These are phyloP conservation scores for Neodidymelliopsis sp. DNA, from an alignment of 2,329 filamentous ascomycete genomes.

Conservation along the genomic window DNA sequence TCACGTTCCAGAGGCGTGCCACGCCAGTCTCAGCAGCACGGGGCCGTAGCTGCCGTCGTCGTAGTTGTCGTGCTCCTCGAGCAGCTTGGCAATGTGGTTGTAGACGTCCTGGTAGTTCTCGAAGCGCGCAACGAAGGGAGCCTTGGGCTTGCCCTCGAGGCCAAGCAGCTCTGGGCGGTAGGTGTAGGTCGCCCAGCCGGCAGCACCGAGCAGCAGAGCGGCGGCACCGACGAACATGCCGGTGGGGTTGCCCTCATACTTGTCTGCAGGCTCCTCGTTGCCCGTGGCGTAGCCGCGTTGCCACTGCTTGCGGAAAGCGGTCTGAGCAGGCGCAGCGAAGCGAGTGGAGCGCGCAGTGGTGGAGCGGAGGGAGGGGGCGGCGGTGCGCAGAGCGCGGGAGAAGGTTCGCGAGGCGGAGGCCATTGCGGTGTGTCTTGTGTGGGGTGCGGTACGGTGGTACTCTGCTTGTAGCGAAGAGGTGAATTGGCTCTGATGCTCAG, in stretches of 20 bases:
- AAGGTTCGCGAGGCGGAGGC: constrained; percentile 46
- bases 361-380: constrained; percentile 61
- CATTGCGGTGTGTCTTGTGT: constrained; percentile 31
- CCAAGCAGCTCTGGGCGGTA: constrained; percentile 60
- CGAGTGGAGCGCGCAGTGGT: constrained; percentile 64
- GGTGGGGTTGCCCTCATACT: constrained; percentile 60
- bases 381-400: constrained; percentile 51
- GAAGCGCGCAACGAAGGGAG: constrained; percentile 74
- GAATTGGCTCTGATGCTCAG: constrained; percentile 12
- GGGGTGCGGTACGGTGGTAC: background rate
- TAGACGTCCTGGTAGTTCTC: constrained; percentile 97
- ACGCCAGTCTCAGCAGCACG: constrained; percentile 87
- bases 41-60: constrained; percentile 97
- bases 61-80: constrained; percentile 93
- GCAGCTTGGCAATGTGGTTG: constrained; percentile 77
- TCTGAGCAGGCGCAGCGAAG: constrained; percentile 66
- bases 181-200: constrained; percentile 57
- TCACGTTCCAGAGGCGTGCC: constrained; percentile 87
- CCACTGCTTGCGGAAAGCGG: constrained; percentile 77
- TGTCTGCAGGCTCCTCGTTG: constrained; percentile 59
- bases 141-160: constrained; percentile 44
- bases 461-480: background rate
- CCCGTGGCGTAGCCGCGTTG: constrained; percentile 77
- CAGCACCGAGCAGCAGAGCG: constrained; percentile 38
- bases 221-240: constrained; percentile 45